Base-by-base conservation (phyloP, 305 asterid species). In the Fraxinus nigra region DNA sequence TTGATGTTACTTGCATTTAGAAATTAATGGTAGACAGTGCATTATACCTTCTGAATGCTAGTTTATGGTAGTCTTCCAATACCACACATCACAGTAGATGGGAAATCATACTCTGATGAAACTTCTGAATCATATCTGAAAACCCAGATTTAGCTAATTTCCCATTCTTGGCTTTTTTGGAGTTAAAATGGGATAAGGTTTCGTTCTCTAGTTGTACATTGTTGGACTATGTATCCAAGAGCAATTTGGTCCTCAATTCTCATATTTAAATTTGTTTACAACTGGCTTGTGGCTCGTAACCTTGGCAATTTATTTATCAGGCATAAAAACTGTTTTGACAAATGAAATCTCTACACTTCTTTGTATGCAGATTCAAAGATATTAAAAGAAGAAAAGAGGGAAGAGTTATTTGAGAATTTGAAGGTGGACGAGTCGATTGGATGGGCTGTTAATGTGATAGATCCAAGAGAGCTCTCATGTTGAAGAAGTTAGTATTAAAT, bases 391-490 rank as follows among this genome's bases (percentile, higher is more conserved):
- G 97, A 94, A 87, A 92, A 91, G 92, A 91, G 98, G 88, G 99
- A 95, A 86, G 98, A 92, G 89, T 83, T 95, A 73, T 95, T 95
- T 82, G 97, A 92, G 88, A 93, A 74, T 75, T 85, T 95, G 89
- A 95, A 92, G 88, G 84, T 87, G 34, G 93, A 94, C 83, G 91
- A 89, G 85, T 92, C 93, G 33, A 92, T 95, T 13, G 95, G 98
- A 84, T 95, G 99, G 98, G 94, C 90, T 81, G 99, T 91, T 61
- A 97, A 95, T 80, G 97, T 95, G 48, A 95, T 95, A 81, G 98
- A 91, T 82, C 98, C 99, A 34, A 85, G 93, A 89, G 98, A 95
- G 85, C 92, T 95, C 70, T 94, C 99, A 95, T 95, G 99, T 86
- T 95, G 51, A 90, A 87, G 91, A 95, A 91, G 98, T 93, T 79